These are phyloP conservation scores for Casuarina glauca DNA, from an alignment of 306 rosid genomes.

Conservation along the genomic window DNA sequence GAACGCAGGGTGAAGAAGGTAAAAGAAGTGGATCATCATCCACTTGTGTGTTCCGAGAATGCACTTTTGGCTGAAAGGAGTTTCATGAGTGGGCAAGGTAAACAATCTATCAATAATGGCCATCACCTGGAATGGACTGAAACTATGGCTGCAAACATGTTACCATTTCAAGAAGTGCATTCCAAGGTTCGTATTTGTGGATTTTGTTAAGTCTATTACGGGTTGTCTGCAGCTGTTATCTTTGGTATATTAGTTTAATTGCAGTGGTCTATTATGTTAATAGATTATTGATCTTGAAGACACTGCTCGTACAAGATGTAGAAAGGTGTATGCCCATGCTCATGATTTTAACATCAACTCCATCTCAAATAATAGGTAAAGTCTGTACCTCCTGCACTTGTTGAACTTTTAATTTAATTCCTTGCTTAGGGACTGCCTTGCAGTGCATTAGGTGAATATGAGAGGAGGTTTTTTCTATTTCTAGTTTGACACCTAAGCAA, in stretches of 20 bases:
- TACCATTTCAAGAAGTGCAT: constrained; percentile 31
- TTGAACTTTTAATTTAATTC: background rate
- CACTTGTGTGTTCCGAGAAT: constrained; percentile 47
- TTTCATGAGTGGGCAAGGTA: constrained; percentile 43
- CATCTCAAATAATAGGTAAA: constrained; percentile 75
- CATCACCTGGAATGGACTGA: constrained; percentile 40
- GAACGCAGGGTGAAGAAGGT: constrained; percentile 54
- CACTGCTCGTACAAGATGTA: constrained; percentile 47
- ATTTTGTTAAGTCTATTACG: constrained; percentile 7
- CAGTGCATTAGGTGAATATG: background rate
- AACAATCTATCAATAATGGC: constrained; percentile 37
- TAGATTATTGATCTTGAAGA: constrained; percentile 50
- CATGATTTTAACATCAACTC: constrained; percentile 71
- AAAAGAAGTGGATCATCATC: constrained; percentile 44
- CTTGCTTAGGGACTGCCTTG: constrained; percentile 5
- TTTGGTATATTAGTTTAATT: constrained; percentile 8
- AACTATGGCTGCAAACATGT: constrained; percentile 28
- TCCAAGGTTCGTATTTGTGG: constrained; percentile 38
- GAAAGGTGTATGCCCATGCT: constrained; percentile 64
- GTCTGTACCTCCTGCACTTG: constrained; percentile 5
- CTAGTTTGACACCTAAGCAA: constrained; percentile 12
- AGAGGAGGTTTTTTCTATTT: background rate
- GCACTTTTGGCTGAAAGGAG: constrained; percentile 56
- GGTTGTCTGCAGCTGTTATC: background rate
- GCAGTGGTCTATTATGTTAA: constrained; percentile 20